Base-by-base conservation (phyloP, 2,329 filamentous ascomycete species). In the Leptographium galeiforme region DNA sequence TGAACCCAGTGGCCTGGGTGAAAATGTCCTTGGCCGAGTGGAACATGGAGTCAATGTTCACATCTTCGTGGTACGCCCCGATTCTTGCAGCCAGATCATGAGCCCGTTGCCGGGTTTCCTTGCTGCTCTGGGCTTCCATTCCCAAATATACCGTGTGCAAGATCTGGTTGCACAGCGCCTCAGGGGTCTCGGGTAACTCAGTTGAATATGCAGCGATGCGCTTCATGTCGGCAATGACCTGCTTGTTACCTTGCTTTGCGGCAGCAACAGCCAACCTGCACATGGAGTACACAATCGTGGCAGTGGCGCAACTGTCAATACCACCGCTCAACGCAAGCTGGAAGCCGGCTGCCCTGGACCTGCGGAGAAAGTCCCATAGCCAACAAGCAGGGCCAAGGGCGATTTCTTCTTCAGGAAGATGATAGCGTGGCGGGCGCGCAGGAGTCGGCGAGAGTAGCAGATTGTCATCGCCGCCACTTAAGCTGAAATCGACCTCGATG, bases 361-460 rank as follows among this genome's bases (percentile, higher is more conserved):
- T 67, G 1, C 76, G 67, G 0, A 82, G 67, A 59, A 80, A 82
- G 60, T 81, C 77, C 75, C 76, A 63, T 1, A 87, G 66, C 71
- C 77, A 87, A 60, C 78, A 82, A 12, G 79, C 82, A 2, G 79
- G 77, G 0, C 78, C 78, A 1, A 82, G 66, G 0, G 79, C 78
- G 56, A 87, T 85, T 60, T 84, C 81, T 61, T 86, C 80, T 59
- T 84, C 81, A 0, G 81, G 81, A 0, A 68, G 65, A 60, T 84
- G 79, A 55, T 78, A 77, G 10, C 69, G 68, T 2, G 77, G 67
- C 34, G 60, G 49, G 72, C 76, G 62, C 2, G 61, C 59, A 14
- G 11, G 11, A 7, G 39, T 40, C 12, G 39, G 39, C 39, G 39
- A 14, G 13, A 14, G 39, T 7, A 14, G 12, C 7, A 40, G 39